Evolutionary conservation across 192 early-diverging fungal genomes (phyloP).

Genomic region (Coemansia furcata): DNA sequence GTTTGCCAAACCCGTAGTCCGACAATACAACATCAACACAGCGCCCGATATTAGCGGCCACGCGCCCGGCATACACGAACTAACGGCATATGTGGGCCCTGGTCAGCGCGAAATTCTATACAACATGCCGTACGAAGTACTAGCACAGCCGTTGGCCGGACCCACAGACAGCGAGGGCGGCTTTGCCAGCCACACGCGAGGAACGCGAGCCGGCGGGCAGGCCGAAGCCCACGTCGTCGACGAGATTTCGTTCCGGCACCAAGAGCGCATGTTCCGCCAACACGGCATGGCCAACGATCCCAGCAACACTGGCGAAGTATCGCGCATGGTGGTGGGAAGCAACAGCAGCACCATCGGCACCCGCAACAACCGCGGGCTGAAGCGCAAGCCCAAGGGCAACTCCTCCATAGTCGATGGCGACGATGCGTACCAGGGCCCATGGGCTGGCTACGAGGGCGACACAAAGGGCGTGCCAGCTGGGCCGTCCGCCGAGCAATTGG

Average conservation of each 20-base stretch:
- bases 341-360: constrained; percentile 40
- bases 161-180: constrained; percentile 26
- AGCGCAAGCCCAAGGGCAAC: constrained; percentile 77
- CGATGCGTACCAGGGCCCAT: constrained; percentile 83
- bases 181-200: constrained; percentile 8
- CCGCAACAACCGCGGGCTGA: constrained; percentile 47
- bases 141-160: constrained; percentile 33
- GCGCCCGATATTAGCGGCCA: constrained; percentile 28
- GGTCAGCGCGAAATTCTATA: constrained; percentile 20
- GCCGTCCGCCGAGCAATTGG: constrained; percentile 55
- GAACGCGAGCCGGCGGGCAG: constrained; percentile 9
- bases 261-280: constrained; percentile 81
- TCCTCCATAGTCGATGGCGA: constrained; percentile 70
- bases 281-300: constrained; percentile 85
- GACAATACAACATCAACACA: constrained; percentile 39
- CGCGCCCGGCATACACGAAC: background rate
- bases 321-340: constrained; percentile 52
- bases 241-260: constrained; percentile 63
- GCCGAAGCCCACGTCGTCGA: constrained; percentile 37
- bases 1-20: constrained; percentile 19
- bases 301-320: constrained; percentile 52
- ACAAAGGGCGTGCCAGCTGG: constrained; percentile 59
- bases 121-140: constrained; percentile 25
- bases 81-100: constrained; percentile 15
- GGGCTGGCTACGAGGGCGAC: constrained; percentile 92